Percentiles rank a stretch among this genome's conserved stretches.
Conservation (phyloP, 2,329 filamentous ascomycete genomes). For the Emericellopsis cladophorae region DNA sequence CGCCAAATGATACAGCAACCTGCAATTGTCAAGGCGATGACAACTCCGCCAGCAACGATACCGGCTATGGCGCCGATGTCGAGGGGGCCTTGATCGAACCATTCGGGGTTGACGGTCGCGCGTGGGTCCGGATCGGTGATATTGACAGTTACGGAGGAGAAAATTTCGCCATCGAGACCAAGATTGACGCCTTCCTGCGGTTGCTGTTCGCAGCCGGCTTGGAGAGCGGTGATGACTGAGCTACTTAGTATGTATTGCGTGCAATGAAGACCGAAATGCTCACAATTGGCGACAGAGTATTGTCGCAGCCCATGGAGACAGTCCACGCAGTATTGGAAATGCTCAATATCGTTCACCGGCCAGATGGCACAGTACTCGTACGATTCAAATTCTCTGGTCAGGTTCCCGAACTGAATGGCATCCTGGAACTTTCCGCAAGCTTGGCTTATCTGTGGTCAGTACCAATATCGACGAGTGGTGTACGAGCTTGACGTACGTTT, state of each 20-base stretch:
- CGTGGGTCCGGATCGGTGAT: slow-evolving; percentile 34
- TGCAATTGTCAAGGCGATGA: slow-evolving; percentile 29
- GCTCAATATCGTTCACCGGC: slow-evolving; percentile 21
- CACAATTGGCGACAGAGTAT: slow-evolving; percentile 41
- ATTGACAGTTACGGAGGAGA: slow-evolving; percentile 33
- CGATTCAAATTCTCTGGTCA: slow-evolving; percentile 27
- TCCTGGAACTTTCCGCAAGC: slow-evolving; percentile 36
- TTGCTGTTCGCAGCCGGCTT: slow-evolving; percentile 42
- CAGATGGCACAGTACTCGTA: slow-evolving; percentile 44
- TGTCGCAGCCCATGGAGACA: slow-evolving; percentile 29
- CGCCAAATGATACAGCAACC: slow-evolving; percentile 43
- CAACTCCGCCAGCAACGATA: slow-evolving; percentile 38
- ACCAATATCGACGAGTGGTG: slow-evolving; percentile 10
- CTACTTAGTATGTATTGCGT: neutral
- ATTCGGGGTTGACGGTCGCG: slow-evolving; percentile 23
- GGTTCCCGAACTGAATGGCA: slow-evolving; percentile 34
- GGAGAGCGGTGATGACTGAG: slow-evolving; percentile 33
- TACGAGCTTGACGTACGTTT: neutral
- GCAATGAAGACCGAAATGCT: neutral
- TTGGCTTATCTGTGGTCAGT: slow-evolving; percentile 19
- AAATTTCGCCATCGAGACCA: slow-evolving; percentile 37
- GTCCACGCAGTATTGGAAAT: slow-evolving; percentile 25
- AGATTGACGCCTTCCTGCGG: slow-evolving; percentile 32
- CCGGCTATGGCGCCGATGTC: slow-evolving; percentile 43
- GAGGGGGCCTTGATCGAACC: slow-evolving; percentile 30